Evolutionary conservation across 768 basidiomycete genomes (phyloP).

Genomic region (Rubroboletus pulcherrimus): DNA sequence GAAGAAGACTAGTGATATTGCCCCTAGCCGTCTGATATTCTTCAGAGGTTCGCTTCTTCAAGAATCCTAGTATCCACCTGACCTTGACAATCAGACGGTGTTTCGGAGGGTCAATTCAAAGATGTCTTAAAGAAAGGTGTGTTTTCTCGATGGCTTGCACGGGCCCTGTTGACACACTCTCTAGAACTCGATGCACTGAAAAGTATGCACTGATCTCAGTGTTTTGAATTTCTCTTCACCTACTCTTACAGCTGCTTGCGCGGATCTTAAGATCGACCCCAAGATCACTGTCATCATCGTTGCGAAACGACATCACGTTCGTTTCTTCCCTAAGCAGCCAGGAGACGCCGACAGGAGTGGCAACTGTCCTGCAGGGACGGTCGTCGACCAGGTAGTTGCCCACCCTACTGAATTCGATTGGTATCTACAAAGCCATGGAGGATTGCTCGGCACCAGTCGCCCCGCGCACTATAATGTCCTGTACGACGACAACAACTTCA

Average conservation of each 20-base stretch:
- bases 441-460: conserved; percentile 71
- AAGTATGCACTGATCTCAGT: conserved; percentile 37
- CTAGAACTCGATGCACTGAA: conserved; percentile 58
- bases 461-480: conserved; percentile 53
- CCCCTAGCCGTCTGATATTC: conserved; percentile 72
- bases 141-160: conserved; percentile 5
- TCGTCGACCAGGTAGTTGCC: conserved; percentile 66
- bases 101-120: conserved; percentile 53
- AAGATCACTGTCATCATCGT: conserved; percentile 78
- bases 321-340: conserved; percentile 48
- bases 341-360: conserved; percentile 59
- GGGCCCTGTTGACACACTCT: background rate
- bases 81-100: conserved; percentile 39
- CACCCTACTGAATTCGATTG: conserved; percentile 76
- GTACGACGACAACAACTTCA: conserved; percentile 56
- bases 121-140: conserved; percentile 51
- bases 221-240: conserved; percentile 1
- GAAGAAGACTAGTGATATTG: conserved; percentile 37
- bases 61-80: background rate
- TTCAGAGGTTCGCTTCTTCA: conserved; percentile 53
- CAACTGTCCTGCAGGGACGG: conserved; percentile 75
- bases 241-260: conserved; percentile 53
- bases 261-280: conserved; percentile 50
- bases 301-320: conserved; percentile 53
- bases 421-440: conserved; percentile 75